Conservation (phyloP, 768 basidiomycete genomes). For the Coprinopsis sp. region DNA sequence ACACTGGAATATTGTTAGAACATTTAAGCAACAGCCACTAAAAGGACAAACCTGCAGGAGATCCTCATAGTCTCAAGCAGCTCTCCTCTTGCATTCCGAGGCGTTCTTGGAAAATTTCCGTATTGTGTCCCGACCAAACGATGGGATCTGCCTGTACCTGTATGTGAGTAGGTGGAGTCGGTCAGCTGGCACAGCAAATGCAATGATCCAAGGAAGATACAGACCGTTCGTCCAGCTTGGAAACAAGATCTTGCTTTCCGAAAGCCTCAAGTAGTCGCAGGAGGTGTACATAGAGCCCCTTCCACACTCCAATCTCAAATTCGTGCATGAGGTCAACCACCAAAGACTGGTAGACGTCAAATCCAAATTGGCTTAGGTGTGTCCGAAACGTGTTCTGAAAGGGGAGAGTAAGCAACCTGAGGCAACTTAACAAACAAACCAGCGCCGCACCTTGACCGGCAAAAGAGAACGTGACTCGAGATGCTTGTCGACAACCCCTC, state of each 20-base stretch:
- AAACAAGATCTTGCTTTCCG: slow-evolving; percentile 15
- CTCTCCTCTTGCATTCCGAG: slow-evolving; percentile 27
- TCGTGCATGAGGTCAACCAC: slow-evolving; percentile 35
- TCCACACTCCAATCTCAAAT: slow-evolving; percentile 38
- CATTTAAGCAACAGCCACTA: too few species aligned
- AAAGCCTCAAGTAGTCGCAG: slow-evolving; percentile 27
- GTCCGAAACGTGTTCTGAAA: slow-evolving; percentile 30
- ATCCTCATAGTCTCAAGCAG: slow-evolving; percentile 34
- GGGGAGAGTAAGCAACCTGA: too few species aligned
- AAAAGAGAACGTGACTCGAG: too few species aligned
- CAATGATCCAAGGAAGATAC: slow-evolving; percentile 23
- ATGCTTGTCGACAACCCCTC: too few species aligned
- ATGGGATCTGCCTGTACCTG: too few species aligned
- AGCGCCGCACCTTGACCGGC: too few species aligned
- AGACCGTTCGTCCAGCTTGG: slow-evolving; percentile 22
- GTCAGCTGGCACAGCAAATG: slow-evolving; percentile 25
- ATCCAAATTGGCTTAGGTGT: slow-evolving; percentile 10
- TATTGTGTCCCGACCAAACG: too few species aligned
- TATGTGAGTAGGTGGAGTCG: slow-evolving; percentile 25
- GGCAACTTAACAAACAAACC: too few species aligned
- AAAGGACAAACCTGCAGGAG: slow-evolving; percentile 31
- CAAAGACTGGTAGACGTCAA: slow-evolving; percentile 25
- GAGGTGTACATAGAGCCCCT: slow-evolving; percentile 30
- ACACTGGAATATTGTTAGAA: slow-evolving; percentile 25
- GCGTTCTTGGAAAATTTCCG: too few species aligned